Conservation (phyloP, 2,329 filamentous ascomycete species). For the Beauveria varroae region DNA sequence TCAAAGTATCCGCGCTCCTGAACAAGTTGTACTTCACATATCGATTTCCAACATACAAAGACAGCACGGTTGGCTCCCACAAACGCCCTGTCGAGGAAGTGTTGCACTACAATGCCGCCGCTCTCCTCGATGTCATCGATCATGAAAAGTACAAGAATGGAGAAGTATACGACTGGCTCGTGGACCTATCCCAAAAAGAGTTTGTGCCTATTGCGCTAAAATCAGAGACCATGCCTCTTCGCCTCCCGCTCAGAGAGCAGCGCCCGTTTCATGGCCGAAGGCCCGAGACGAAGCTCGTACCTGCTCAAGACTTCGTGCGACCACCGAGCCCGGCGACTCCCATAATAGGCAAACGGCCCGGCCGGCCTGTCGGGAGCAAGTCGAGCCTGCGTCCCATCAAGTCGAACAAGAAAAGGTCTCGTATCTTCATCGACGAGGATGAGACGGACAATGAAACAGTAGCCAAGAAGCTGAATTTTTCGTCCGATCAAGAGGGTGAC, state of each 20-base stretch:
- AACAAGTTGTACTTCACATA: constrained; percentile 27
- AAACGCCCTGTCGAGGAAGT: constrained; percentile 35
- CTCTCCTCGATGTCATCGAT: constrained; percentile 30
- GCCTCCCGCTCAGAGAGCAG: constrained; percentile 18
- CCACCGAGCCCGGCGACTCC: constrained; percentile 7
- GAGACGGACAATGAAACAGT: constrained; percentile 27
- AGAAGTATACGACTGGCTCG: constrained; percentile 28
- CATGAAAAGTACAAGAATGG: constrained; percentile 25
- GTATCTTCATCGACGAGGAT: constrained; percentile 31
- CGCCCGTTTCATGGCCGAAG: constrained; percentile 9
- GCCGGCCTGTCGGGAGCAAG: constrained; percentile 35
- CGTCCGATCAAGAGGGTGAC: constrained; percentile 18
- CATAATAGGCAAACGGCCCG: constrained; percentile 24
- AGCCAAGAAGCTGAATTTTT: constrained; percentile 10
- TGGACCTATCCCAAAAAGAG: constrained; percentile 19
- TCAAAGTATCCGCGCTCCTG: constrained; percentile 13
- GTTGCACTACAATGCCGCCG: constrained; percentile 35
- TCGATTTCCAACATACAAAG: constrained; percentile 22
- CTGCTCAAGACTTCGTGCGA: constrained; percentile 2
- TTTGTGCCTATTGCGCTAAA: constrained; percentile 23
- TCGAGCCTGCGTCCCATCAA: constrained; percentile 36
- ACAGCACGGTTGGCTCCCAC: constrained; percentile 25
- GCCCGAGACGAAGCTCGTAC: background rate
- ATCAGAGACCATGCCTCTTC: constrained; percentile 22
- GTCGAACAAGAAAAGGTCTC: constrained; percentile 37